Percentiles rank a stretch among this genome's conserved stretches.
These are phyloP conservation scores for Penicillium parvum DNA, from an alignment of 495 filamentous ascomycete genomes.

Conservation along the genomic window DNA sequence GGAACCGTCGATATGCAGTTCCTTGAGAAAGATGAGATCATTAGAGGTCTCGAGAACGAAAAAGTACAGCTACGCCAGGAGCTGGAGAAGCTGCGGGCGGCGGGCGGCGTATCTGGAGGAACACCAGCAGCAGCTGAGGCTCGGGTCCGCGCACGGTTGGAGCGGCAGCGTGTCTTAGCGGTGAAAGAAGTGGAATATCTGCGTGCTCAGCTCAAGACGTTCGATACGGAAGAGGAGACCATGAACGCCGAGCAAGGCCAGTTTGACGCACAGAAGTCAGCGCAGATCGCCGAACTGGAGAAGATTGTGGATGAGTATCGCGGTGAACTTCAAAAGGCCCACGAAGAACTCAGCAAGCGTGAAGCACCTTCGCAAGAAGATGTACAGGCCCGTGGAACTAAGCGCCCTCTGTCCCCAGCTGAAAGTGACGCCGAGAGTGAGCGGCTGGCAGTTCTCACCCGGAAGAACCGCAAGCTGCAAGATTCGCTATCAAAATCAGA, in stretches of 20 bases:
- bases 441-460: slow-evolving; percentile 72
- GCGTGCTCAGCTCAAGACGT: slow-evolving; percentile 85
- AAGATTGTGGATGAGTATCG: slow-evolving; percentile 83
- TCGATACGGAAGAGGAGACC: slow-evolving; percentile 83
- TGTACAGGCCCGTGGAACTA: slow-evolving; percentile 32
- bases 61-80: slow-evolving; percentile 56
- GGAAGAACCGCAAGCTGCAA: slow-evolving; percentile 83
- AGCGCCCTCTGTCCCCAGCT: slow-evolving; percentile 52
- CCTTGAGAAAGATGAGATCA: slow-evolving; percentile 71
- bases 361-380: slow-evolving; percentile 43
- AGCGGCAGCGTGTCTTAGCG: slow-evolving; percentile 79
- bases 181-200: slow-evolving; percentile 92
- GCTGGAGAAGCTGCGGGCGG: slow-evolving; percentile 60
- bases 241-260: slow-evolving; percentile 65
- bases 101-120: slow-evolving; percentile 29
- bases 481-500: slow-evolving; percentile 65
- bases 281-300: slow-evolving; percentile 78
- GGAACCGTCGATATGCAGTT: slow-evolving; percentile 77
- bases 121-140: slow-evolving; percentile 40
- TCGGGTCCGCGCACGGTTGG: slow-evolving; percentile 64
- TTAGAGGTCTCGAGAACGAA: slow-evolving; percentile 67
- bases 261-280: slow-evolving; percentile 69
- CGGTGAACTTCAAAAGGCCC: slow-evolving; percentile 68
- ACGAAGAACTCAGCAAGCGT: slow-evolving; percentile 64
- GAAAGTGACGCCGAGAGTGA: slow-evolving; percentile 65